A percentile compares a stretch with the other conserved stretches of the same genome.
These are phyloP conservation scores for Zygoascus biomembranicola DNA, from an alignment of 805 yeast species.

Conservation along the genomic window DNA sequence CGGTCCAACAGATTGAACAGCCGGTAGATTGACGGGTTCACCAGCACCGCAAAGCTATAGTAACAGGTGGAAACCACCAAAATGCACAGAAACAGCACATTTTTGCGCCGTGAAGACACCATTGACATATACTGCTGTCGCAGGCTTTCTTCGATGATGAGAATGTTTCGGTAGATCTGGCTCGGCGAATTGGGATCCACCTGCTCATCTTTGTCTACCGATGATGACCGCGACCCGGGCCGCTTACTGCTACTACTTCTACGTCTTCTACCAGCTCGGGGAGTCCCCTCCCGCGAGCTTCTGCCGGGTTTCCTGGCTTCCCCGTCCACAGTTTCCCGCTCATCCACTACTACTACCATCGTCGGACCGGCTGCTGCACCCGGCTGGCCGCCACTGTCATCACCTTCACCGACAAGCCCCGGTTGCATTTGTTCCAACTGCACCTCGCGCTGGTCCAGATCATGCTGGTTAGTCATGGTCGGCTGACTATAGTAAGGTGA, in stretches of 20 bases:
- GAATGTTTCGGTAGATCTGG: constrained; percentile 66
- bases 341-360: too few relatives aligned
- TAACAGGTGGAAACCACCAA: constrained; percentile 22
- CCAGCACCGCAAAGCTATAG: constrained; percentile 26
- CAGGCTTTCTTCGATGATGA: constrained; percentile 78
- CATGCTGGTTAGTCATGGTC: too few relatives aligned
- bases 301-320: too few relatives aligned
- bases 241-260: constrained; percentile 2
- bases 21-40: constrained; percentile 30
- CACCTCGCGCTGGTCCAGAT: too few relatives aligned
- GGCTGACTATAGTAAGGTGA: too few relatives aligned
- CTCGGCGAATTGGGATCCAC: constrained; percentile 23
- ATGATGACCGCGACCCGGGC: neutral
- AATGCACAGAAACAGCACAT: constrained; percentile 40
- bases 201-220: neutral
- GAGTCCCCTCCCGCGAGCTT: neutral
- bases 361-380: too few relatives aligned
- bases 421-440: too few relatives aligned
- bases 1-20: constrained; percentile 28
- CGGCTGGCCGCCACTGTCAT: too few relatives aligned
- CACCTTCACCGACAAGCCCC: too few relatives aligned
- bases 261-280: constrained; percentile 4
- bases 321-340: too few relatives aligned
- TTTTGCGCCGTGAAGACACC: constrained; percentile 53
- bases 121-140: constrained; percentile 75